Conservation (phyloP, 1,284 basidiomycete species). For the Mycosarcoma maydis region DNA sequence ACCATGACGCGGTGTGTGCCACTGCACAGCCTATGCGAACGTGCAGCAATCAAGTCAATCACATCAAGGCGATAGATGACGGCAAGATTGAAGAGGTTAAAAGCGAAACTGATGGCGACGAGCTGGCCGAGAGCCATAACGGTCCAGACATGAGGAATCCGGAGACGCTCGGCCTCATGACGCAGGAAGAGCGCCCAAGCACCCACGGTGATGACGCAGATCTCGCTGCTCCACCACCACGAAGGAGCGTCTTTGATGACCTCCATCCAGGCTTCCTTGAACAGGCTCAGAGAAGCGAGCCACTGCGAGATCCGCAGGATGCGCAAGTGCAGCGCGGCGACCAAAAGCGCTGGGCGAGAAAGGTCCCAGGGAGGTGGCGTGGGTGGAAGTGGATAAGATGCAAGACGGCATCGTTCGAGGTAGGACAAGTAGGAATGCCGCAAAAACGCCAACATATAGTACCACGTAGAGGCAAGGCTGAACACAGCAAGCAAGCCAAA, state of each 20-base stretch:
- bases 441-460: conserved; percentile 64
- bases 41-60: conserved; percentile 10
- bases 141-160: conserved; percentile 74
- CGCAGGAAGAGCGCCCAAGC: conserved; percentile 74
- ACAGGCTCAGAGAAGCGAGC: conserved; percentile 74
- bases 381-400: conserved; percentile 27
- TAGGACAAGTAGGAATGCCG: conserved; percentile 51
- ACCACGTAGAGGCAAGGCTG: conserved; percentile 46
- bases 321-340: conserved; percentile 67
- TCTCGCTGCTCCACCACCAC: conserved; percentile 81
- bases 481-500: conserved; percentile 23
- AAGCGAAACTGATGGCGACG: conserved; percentile 78
- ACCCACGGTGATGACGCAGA: conserved; percentile 77
- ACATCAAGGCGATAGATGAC: conserved; percentile 68
- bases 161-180: conserved; percentile 71
- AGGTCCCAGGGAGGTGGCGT: conserved; percentile 12
- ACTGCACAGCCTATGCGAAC: conserved; percentile 6
- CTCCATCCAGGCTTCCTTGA: conserved; percentile 74
- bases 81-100: conserved; percentile 76
- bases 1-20: conserved; percentile 12
- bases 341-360: conserved; percentile 13
- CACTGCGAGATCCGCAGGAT: conserved; percentile 69
- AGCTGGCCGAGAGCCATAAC: conserved; percentile 81
- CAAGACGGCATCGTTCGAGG: conserved; percentile 36
- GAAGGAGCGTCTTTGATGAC: conserved; percentile 71